Base-by-base conservation (phyloP, 345 rosid genomes). In the Alliaria petiolata region DNA sequence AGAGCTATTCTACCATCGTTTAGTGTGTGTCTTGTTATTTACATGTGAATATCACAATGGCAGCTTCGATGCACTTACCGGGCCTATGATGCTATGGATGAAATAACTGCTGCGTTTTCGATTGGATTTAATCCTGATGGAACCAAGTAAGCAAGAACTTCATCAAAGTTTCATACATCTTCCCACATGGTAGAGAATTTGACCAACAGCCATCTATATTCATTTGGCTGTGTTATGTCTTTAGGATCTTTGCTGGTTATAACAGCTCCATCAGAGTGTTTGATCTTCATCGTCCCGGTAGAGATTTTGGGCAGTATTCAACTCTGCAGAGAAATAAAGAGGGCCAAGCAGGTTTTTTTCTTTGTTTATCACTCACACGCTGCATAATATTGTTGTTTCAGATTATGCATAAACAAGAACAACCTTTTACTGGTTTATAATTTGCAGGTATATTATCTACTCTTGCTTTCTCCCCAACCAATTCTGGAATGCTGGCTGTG, bases 21-120 rank as follows among this genome's bases (percentile, higher is more conserved):
- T 67, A 55, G 35, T 74, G 49, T 75, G 33, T 68, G 10, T 64
- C 55, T 46, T 3, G 56, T 15, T 33, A 28, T 38, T 69, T n/a
- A 70, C 13, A 38, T 71, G 15, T 74, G 52, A 43, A 31, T 71
- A 50, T 76, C 26, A 43, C 38, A 7, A 75, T 78, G 76, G 78
- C 93, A 95, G 99, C 81, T 95, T 55, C 95, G 98, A 16, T 91
- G 98, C 73, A 89, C 99, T 1, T 95, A 95, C 65, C 89, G 98
- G 50, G 99, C 99, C 51, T 95, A 89, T 81, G 95, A 95, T 89
- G 89, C 91, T 22, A 83, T 89, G 77, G 98, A 95, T 81, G 99
- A 95, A 81, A 91, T 95, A 35, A 86, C 92, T 67, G 96, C 99
- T 69, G 98, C 98, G 57, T 78, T 88, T 79, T 91, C 99, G 45